Percentiles rank a stretch among this genome's conserved stretches.
These are phyloP conservation scores for Licmophora abbreviata DNA, from an alignment of 108 stramenopile genomes.

Conservation along the genomic window DNA sequence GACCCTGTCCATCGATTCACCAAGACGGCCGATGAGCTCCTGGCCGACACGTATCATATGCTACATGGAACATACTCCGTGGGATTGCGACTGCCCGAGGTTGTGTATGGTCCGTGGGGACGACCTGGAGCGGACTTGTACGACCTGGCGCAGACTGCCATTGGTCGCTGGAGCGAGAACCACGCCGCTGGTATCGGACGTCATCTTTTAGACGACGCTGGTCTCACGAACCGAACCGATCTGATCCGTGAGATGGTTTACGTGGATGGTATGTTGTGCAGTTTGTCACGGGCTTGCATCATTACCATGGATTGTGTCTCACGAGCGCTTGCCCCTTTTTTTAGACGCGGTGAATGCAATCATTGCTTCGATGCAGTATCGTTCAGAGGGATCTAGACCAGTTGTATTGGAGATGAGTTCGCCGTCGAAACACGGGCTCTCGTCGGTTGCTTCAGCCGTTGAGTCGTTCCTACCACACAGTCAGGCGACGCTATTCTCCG, in stretches of 20 bases:
- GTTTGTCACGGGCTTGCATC: no score
- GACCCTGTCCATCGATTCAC: not conserved
- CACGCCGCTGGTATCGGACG: not conserved
- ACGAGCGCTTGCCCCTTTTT: no score
- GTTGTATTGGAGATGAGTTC: constrained; percentile 35
- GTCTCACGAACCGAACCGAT: constrained; percentile 19
- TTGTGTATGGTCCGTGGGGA: constrained; percentile 70
- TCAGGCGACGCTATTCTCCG: not conserved
- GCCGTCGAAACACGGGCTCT: constrained; percentile 12
- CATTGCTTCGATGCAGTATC: constrained; percentile 67
- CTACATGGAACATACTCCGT: constrained; percentile 30
- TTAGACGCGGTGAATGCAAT: constrained; percentile 63
- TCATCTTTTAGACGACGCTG: constrained; percentile 20
- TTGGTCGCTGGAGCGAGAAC: constrained; percentile 10
- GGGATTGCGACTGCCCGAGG: constrained; percentile 42
- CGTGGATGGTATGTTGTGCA: no score
- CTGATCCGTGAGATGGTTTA: constrained; percentile 43
- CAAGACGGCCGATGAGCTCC: constrained; percentile 50
- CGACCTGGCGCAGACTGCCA: constrained; percentile 17
- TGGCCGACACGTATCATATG: constrained; percentile 46
- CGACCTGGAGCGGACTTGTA: constrained; percentile 34
- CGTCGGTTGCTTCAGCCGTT: constrained; percentile 22
- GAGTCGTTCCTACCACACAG: not conserved
- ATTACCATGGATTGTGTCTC: no score
- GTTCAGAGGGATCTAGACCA: constrained; percentile 22